Evolutionary conservation across 345 rosid species (phyloP).

Genomic region (Ceriops decandra): DNA sequence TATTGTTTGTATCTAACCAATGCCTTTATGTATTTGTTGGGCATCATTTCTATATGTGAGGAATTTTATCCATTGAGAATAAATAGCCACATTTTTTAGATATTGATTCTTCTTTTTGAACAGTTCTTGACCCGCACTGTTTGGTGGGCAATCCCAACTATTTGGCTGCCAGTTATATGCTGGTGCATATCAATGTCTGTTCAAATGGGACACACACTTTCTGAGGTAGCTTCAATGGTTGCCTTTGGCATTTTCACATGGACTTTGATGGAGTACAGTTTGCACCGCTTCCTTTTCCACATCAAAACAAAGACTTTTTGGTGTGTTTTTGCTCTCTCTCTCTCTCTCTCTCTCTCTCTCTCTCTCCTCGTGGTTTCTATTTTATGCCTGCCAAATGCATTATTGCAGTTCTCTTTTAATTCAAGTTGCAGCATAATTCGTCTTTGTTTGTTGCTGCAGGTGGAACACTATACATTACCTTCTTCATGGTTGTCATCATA

Average conservation of each 20-base stretch:
- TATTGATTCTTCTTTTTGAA: constrained; percentile 8
- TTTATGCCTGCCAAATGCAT: background rate
- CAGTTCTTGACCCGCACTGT: constrained; percentile 89
- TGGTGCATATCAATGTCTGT: constrained; percentile 57
- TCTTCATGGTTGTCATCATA: constrained; percentile 87
- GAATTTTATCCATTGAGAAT: background rate
- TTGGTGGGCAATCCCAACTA: constrained; percentile 93
- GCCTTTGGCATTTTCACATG: constrained; percentile 64
- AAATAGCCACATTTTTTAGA: constrained; percentile 8
- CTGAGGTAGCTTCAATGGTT: constrained; percentile 52
- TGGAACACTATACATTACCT: constrained; percentile 76
- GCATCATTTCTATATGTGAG: background rate
- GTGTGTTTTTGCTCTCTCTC: constrained; percentile 42
- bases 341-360: constrained; percentile 23
- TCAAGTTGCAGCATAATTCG: background rate
- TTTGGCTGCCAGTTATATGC: constrained; percentile 87
- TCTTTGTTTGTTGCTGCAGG: constrained; percentile 34
- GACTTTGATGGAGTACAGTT: constrained; percentile 82
- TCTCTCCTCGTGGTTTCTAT: background rate
- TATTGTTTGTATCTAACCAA: background rate
- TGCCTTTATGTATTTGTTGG: background rate
- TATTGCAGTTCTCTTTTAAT: background rate
- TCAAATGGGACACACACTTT: constrained; percentile 55
- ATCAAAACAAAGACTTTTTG: constrained; percentile 79
- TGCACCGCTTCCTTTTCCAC: constrained; percentile 98